phyloP scores from a whole-genome alignment of 345 rosid genomes.

The Lepidium didymum region DNA sequence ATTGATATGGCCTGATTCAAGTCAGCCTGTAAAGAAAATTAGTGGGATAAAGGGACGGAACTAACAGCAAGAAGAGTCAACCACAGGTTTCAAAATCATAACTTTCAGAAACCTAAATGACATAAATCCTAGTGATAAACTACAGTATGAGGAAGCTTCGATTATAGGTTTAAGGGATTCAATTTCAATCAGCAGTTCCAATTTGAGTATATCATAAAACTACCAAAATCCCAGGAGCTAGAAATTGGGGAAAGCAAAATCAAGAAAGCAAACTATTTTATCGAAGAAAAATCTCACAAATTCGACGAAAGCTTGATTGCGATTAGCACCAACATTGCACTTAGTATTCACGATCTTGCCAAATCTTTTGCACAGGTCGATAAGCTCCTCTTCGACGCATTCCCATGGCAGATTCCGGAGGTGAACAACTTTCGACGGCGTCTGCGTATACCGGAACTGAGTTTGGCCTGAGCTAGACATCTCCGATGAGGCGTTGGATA shows the following conservation, averaged over 20 bases:
- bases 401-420: constrained; percentile 96
- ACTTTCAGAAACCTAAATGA: not conserved
- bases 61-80: not conserved
- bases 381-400: constrained; percentile 83
- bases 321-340: constrained; percentile 91
- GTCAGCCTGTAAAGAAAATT: constrained; percentile 47
- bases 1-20: constrained; percentile 88
- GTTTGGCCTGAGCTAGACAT: constrained; percentile 72
- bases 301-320: constrained; percentile 95
- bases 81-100: not conserved
- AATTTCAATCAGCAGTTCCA: not conserved
- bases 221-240: not conserved
- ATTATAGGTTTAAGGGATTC: not conserved
- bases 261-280: not conserved
- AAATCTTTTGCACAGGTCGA: constrained; percentile 89
- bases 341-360: constrained; percentile 92
- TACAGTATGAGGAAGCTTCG: not conserved
- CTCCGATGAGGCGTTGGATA: not conserved
- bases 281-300: constrained; percentile 39
- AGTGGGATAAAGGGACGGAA: not conserved
- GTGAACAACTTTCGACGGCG: constrained; percentile 92
- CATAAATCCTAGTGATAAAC: not conserved
- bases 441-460: constrained; percentile 91
- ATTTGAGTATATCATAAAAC: not conserved
- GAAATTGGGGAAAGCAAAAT: not conserved